Percentiles rank a stretch among this genome's conserved stretches.
Conservation (phyloP, 768 basidiomycete genomes). For the Pleurotus pulmonarius region DNA sequence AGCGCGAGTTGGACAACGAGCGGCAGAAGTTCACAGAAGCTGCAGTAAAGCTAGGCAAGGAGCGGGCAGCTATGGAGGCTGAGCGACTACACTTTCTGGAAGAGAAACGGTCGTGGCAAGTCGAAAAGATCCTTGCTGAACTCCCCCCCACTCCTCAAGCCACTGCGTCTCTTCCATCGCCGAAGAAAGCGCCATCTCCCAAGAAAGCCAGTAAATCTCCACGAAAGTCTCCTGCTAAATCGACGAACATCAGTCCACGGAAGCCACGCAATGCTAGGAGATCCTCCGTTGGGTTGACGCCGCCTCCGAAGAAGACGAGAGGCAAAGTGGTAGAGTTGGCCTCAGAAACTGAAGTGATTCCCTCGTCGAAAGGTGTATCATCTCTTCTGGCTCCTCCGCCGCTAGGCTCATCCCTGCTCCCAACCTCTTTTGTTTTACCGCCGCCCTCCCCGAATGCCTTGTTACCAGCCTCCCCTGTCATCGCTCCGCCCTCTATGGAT, state of each 20-base stretch:
- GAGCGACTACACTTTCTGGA: constrained; percentile 60
- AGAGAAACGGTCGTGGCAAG: constrained; percentile 74
- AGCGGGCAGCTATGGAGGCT: constrained; percentile 62
- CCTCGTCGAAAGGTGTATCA: constrained; percentile 18
- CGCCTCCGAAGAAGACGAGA: constrained; percentile 9
- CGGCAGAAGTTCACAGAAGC: constrained; percentile 62
- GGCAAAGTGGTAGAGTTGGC: constrained; percentile 24
- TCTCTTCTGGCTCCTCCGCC: constrained; percentile 22
- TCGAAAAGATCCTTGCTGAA: constrained; percentile 57
- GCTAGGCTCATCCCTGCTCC: constrained; percentile 52
- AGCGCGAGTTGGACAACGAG: constrained; percentile 60
- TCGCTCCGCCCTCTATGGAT: constrained; percentile 34
- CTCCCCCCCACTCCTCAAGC: constrained; percentile 42
- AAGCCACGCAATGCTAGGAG: constrained; percentile 46
- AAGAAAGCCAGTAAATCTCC: constrained; percentile 35
- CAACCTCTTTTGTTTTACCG: constrained; percentile 73
- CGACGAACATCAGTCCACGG: constrained; percentile 41
- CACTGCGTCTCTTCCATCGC: constrained; percentile 16
- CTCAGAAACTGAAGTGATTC: constrained; percentile 39
- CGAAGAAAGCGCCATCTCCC: constrained; percentile 19
- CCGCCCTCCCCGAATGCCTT: constrained; percentile 39
- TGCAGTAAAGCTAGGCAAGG: constrained; percentile 57
- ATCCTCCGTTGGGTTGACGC: constrained; percentile 32
- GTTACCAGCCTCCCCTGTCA: constrained; percentile 52
- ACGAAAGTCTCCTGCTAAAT: constrained; percentile 41